Evolutionary conservation across 2,329 filamentous ascomycete species (phyloP).

Genomic region (Dryadomyces quercivorus): DNA sequence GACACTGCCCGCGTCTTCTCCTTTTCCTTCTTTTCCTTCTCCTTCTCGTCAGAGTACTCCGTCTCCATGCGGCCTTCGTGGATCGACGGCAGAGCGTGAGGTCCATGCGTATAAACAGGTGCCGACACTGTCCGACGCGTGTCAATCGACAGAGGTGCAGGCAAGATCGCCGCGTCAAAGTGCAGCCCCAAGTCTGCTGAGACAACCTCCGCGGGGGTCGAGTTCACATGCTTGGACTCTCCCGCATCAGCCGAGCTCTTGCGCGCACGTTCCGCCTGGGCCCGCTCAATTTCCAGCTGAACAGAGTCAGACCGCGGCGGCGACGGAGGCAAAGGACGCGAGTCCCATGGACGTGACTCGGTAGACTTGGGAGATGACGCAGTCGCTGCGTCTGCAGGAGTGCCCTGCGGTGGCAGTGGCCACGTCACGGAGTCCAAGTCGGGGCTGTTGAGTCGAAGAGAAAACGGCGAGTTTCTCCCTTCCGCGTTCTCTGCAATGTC

Average conservation of each 20-base stretch:
- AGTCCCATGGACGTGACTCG: constrained; percentile 25
- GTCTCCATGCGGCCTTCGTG: constrained; percentile 26
- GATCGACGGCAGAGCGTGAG: constrained; percentile 33
- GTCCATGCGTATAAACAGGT: constrained; percentile 31
- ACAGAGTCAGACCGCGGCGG: constrained; percentile 22
- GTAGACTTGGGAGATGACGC: background rate
- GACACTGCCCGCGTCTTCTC: constrained; percentile 33
- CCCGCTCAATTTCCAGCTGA: constrained; percentile 14
- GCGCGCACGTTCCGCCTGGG: constrained; percentile 7
- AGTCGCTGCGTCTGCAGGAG: background rate
- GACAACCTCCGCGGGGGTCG: background rate
- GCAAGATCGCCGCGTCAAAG: background rate
- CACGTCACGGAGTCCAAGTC: constrained; percentile 5
- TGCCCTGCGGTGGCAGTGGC: background rate
- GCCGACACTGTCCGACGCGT: constrained; percentile 39
- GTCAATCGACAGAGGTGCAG: background rate
- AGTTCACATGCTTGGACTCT: background rate
- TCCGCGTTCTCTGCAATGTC: constrained; percentile 8
- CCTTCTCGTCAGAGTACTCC: constrained; percentile 10
- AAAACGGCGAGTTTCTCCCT: constrained; percentile 29
- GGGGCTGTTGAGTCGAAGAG: constrained; percentile 25
- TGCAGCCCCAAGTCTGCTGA: no score
- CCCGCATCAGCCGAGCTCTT: background rate
- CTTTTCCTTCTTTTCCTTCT: constrained; percentile 19
- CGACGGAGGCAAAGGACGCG: constrained; percentile 36